Percentiles rank a stretch among this genome's conserved stretches.
phyloP scores from a whole-genome alignment of 257 asterid species.

The Mentha longifolia region DNA sequence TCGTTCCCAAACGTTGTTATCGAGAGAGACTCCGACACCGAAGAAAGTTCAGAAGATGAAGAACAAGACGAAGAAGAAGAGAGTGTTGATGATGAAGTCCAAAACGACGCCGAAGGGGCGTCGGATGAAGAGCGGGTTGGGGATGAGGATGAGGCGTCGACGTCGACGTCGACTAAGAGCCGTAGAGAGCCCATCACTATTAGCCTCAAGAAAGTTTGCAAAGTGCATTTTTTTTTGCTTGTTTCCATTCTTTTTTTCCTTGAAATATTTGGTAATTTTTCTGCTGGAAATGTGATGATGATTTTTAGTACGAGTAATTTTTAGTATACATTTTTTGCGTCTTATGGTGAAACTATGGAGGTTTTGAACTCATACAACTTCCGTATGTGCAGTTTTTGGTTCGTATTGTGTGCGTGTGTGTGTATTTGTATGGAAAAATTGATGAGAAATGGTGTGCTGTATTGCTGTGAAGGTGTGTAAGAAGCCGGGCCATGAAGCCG shows the following conservation, averaged over 20 bases:
- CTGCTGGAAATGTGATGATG: neutral
- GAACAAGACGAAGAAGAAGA: constrained; percentile 37
- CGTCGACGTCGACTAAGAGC: constrained; percentile 34
- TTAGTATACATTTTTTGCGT: too few relatives aligned
- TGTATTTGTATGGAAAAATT: neutral
- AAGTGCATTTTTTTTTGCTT: constrained; percentile 44
- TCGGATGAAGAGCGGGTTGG: constrained; percentile 38
- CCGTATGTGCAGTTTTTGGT: neutral
- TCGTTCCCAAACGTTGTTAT: constrained; percentile 74
- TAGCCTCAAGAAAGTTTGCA: constrained; percentile 85
- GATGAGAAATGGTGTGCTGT: constrained; percentile 17
- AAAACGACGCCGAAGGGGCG: constrained; percentile 42
- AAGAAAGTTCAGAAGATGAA: constrained; percentile 60
- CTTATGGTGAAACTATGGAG: neutral
- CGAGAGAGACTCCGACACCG: constrained; percentile 77
- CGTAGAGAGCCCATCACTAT: constrained; percentile 69
- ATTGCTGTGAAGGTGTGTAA: constrained; percentile 72
- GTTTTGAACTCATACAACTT: neutral
- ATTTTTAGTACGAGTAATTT: too few relatives aligned
- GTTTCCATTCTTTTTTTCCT: neutral
- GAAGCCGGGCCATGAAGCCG: constrained; percentile 95
- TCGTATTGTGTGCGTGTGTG: neutral
- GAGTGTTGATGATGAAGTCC: constrained; percentile 29
- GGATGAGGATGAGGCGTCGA: constrained; percentile 41
- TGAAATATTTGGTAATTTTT: neutral